Percentiles rank a stretch among this genome's conserved stretches.
Conservation (phyloP, 345 rosid genomes). For the Populus alba region DNA sequence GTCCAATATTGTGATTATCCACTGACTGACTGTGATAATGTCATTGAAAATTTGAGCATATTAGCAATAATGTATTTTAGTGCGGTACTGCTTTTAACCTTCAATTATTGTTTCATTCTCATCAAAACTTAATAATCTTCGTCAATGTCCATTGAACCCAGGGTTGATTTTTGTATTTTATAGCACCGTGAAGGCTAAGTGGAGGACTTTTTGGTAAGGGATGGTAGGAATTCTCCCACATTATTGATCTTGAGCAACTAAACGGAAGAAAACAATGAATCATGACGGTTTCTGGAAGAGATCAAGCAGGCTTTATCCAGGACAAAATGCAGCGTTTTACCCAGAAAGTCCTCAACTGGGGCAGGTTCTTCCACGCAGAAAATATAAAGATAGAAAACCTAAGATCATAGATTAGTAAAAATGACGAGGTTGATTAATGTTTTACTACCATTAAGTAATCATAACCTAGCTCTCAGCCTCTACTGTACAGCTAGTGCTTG, state of each 20-base stretch:
- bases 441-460: neutral
- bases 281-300: neutral
- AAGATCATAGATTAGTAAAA: neutral
- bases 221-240: neutral
- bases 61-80: neutral
- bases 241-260: neutral
- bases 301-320: neutral
- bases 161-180: no score
- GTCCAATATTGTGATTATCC: neutral
- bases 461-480: neutral
- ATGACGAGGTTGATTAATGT: no score
- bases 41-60: neutral
- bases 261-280: neutral
- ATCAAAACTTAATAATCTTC: no score
- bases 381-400: neutral
- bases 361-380: constrained; percentile 4
- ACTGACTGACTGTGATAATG: neutral
- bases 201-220: neutral
- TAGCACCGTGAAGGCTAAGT: neutral
- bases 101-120: constrained; percentile 3
- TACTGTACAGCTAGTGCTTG: neutral
- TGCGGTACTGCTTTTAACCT: neutral
- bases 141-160: neutral
- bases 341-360: neutral
- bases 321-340: neutral